Evolutionary conservation across 2,329 filamentous ascomycete genomes (phyloP).

Genomic region (Westerdykella sp.): DNA sequence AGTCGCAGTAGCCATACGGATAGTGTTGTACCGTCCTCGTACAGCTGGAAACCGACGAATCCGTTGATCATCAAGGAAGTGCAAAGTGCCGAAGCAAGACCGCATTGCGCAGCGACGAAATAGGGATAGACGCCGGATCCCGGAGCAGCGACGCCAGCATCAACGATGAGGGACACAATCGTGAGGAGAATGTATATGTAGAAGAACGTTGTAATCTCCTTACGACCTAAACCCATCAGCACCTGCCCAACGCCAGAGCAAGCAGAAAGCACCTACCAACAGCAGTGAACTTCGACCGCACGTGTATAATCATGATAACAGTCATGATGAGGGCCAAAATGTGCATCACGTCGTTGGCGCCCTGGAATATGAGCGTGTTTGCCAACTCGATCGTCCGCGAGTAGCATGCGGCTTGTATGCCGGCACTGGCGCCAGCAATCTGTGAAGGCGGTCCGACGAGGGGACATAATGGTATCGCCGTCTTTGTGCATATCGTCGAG

Average conservation of each 20-base stretch:
- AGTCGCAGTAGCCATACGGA: constrained; percentile 89
- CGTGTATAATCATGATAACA: constrained; percentile 93
- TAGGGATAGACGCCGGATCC: constrained; percentile 77
- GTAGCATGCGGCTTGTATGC: constrained; percentile 87
- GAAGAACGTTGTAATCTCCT: constrained; percentile 83
- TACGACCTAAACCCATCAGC: constrained; percentile 50
- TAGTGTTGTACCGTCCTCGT: constrained; percentile 90
- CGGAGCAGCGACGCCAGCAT: constrained; percentile 85
- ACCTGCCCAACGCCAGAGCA: constrained; percentile 44
- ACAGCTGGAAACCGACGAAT: constrained; percentile 96
- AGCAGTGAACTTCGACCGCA: constrained; percentile 95
- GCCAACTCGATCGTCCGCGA: constrained; percentile 91
- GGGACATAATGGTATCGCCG: constrained; percentile 79
- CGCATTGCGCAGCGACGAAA: constrained; percentile 82
- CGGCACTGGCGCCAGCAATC: constrained; percentile 60
- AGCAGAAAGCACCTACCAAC: constrained; percentile 59
- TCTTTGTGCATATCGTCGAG: constrained; percentile 74
- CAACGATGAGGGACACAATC: constrained; percentile 80
- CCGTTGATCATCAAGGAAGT: constrained; percentile 92
- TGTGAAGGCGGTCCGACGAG: constrained; percentile 69
- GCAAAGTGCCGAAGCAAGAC: constrained; percentile 76
- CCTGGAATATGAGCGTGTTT: constrained; percentile 98
- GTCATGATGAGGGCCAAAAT: constrained; percentile 89
- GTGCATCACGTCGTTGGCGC: constrained; percentile 84
- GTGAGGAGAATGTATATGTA: constrained; percentile 92